Base-by-base conservation (phyloP, 768 basidiomycete species). In the Leccinum aurantiacum region DNA sequence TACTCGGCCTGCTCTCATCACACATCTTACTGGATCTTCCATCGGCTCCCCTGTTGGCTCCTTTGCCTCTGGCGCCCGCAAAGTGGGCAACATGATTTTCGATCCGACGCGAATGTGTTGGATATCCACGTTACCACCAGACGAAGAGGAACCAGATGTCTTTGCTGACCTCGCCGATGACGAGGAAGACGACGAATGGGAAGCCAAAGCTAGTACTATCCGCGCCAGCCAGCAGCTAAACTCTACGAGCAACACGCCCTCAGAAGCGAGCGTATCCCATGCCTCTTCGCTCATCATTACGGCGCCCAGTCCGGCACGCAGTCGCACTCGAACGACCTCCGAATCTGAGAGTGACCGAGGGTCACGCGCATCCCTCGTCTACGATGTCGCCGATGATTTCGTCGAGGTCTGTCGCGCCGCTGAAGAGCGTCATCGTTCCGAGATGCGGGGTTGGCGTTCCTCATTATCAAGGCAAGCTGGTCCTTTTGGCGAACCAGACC, bases 61-160 rank as follows among this genome's bases (percentile, higher is more conserved):
- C 29, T 85, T 90, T 68, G 81, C 87, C 33, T 81, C 86, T 57
- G 90, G 91, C 53, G 89, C 93, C 38, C 86, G 93, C 59, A 87
- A 94, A 73, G 96, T 98, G 19, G 97, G 97, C 49, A 93, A 95
- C 79, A 99, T 99, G 96, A 86, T 93, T 38, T 98, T 99, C 69
- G 95, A 99, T 76, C 95, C 97, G 1, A 69, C 84, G 47, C 86
- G 87, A 25, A 98, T 98, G 95, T 92, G 93, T 70, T 98, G 94
- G 94, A 84, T 98, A 75, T 91, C 92, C 58, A 87, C 87, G 60
- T 74, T 93, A 44, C 82, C 88, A 6, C 88, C 90, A 22, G 94
- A 94, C 59, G 92, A 96, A 69, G 93, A 95, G 44, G 95, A 98
- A 70, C 91, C 92, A 7, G 95, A 98, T 70, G 90, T 95, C n/a